These are phyloP conservation scores for Apiospora sp. DNA, from an alignment of 2,329 filamentous ascomycete genomes.

Conservation along the genomic window DNA sequence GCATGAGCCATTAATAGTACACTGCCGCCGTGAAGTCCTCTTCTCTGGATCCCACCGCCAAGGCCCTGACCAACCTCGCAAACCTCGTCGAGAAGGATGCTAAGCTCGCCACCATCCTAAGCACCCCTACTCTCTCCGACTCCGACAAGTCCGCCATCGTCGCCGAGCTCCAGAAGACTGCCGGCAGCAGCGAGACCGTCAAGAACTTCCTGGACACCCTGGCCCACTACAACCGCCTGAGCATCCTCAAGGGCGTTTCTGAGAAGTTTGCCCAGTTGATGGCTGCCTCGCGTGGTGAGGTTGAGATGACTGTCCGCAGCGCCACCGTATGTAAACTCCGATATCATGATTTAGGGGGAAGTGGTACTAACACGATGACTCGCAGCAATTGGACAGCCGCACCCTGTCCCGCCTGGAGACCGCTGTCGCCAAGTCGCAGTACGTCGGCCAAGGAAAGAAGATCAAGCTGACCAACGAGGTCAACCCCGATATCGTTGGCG, in stretches of 20 bases:
- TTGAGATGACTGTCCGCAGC: slow-evolving; percentile 91
- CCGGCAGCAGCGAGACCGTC: slow-evolving; percentile 77
- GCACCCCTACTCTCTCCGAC: slow-evolving; percentile 78
- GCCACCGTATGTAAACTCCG: slow-evolving; percentile 73
- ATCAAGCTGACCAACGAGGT: slow-evolving; percentile 96
- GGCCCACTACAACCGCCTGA: slow-evolving; percentile 95
- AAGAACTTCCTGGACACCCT: slow-evolving; percentile 93
- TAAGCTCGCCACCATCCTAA: slow-evolving; percentile 80
- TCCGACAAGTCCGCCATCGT: slow-evolving; percentile 88
- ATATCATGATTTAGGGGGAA: not conserved
- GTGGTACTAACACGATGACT: slow-evolving; percentile 35
- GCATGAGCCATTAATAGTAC: slow-evolving; percentile 72
- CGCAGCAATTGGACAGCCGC: slow-evolving; percentile 83
- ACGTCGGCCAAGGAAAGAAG: slow-evolving; percentile 92
- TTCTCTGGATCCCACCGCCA: slow-evolving; percentile 84
- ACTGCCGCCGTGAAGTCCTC: slow-evolving; percentile 91
- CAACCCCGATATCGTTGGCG: slow-evolving; percentile 93
- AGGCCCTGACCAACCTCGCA: slow-evolving; percentile 76
- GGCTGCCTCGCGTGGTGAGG: slow-evolving; percentile 87
- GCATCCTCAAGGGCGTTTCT: slow-evolving; percentile 80
- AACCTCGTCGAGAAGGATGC: slow-evolving; percentile 80
- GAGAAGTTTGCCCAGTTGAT: slow-evolving; percentile 90
- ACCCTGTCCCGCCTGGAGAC: slow-evolving; percentile 85
- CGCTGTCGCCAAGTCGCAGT: slow-evolving; percentile 88
- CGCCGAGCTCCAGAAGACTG: slow-evolving; percentile 83